Conservation (phyloP, 1,284 basidiomycete genomes). For the Melampsora americana region DNA sequence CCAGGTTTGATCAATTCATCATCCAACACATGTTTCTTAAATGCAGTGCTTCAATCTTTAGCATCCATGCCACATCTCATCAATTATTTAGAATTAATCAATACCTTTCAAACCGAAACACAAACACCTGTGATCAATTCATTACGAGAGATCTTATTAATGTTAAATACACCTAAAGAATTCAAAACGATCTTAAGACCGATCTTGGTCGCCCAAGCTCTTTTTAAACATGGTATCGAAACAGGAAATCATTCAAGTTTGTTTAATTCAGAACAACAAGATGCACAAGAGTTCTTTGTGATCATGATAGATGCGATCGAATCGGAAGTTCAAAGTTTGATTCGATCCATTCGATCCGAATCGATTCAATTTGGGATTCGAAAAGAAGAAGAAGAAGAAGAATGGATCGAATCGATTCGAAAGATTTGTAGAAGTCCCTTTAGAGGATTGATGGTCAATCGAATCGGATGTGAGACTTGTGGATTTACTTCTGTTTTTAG, state of each 20-base stretch:
- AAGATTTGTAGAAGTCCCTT: constrained; percentile 57
- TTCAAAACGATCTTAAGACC: constrained; percentile 62
- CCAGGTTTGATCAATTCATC: constrained; percentile 86
- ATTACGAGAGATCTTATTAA: constrained; percentile 58
- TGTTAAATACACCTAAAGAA: constrained; percentile 52
- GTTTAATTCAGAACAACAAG: constrained; percentile 82
- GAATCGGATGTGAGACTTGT: constrained; percentile 73
- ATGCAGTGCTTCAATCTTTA: constrained; percentile 84
- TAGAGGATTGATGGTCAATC: constrained; percentile 75
- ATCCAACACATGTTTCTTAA: constrained; percentile 93
- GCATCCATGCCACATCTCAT: constrained; percentile 75
- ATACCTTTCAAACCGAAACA: constrained; percentile 62
- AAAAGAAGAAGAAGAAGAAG: constrained; percentile 32
- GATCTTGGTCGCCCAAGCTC: constrained; percentile 42
- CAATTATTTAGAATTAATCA: constrained; percentile 67
- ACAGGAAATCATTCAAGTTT: constrained; percentile 64
- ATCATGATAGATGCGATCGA: constrained; percentile 81
- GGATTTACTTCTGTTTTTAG: constrained; percentile 84
- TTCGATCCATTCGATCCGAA: constrained; percentile 56
- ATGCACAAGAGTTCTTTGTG: constrained; percentile 92
- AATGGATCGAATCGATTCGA: constrained; percentile 24
- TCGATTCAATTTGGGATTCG: constrained; percentile 57
- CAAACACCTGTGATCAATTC: constrained; percentile 64
- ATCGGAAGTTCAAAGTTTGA: constrained; percentile 67
- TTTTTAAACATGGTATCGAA: constrained; percentile 46